Conservation (phyloP, 345 rosid genomes). For the Linum usitatissimum region DNA sequence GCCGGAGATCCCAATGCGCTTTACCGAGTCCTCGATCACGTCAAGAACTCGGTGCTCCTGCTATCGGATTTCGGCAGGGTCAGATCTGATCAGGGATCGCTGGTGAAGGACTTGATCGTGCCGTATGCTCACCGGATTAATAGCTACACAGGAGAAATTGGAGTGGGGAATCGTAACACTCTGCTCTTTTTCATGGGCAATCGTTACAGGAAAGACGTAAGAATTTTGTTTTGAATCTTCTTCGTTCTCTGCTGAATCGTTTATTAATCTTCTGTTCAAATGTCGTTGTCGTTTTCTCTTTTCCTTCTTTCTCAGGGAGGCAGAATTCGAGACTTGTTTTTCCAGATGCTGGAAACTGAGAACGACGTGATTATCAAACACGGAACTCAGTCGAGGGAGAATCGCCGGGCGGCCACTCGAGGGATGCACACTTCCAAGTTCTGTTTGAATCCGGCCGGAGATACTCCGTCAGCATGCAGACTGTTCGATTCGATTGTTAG, state of each 20-base stretch:
- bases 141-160: conserved; percentile 51
- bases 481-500: conserved; percentile 96
- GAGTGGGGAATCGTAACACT: conserved; percentile 48
- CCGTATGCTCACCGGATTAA: conserved; percentile 86
- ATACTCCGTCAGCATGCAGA: conserved; percentile 96
- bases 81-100: conserved; percentile 74
- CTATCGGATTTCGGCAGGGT: conserved; percentile 82
- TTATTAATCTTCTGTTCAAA: neutral
- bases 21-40: conserved; percentile 45
- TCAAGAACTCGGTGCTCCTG: conserved; percentile 55
- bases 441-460: conserved; percentile 97
- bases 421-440: conserved; percentile 97
- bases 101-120: conserved; percentile 77
- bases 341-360: conserved; percentile 76
- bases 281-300: neutral
- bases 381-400: conserved; percentile 95
- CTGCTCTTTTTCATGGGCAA: conserved; percentile 98
- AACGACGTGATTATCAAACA: conserved; percentile 74
- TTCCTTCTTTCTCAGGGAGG: conserved; percentile 49
- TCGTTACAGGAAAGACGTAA: conserved; percentile 85
- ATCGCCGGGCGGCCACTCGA: conserved; percentile 69
- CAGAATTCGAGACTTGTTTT: conserved; percentile 81
- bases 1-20: conserved; percentile 95
- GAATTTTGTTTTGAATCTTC: neutral
- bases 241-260: neutral